A percentile compares a stretch with the other conserved stretches of the same genome.
phyloP scores from a whole-genome alignment of 352 stramenopile species.

The Phytophthora podocarpi region DNA sequence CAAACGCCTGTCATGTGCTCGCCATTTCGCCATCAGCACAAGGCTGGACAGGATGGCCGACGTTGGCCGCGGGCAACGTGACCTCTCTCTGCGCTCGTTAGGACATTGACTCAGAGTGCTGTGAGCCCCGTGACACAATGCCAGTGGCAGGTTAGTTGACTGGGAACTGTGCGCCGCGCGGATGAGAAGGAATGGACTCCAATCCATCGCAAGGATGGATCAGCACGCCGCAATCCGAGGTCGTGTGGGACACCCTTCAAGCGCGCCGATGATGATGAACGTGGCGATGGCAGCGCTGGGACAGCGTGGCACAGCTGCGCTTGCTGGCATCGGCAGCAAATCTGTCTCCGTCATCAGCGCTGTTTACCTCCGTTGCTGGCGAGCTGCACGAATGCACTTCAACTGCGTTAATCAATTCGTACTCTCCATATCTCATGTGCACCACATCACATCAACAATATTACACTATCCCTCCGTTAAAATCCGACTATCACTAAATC shows the following conservation, averaged over 20 bases:
- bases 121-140: too few species aligned
- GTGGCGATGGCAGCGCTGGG: background rate
- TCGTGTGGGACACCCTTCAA: slow-evolving; percentile 10
- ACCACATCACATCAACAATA: background rate
- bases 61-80: too few species aligned
- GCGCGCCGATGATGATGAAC: background rate
- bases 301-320: slow-evolving; percentile 11
- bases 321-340: slow-evolving; percentile 5
- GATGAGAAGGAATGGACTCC: slow-evolving; percentile 8
- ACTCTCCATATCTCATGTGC: too few species aligned
- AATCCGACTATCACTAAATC: background rate
- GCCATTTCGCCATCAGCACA: too few species aligned
- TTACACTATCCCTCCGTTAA: slow-evolving; percentile 3
- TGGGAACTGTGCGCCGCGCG: too few species aligned
- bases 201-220: slow-evolving; percentile 6
- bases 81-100: too few species aligned
- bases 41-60: too few species aligned
- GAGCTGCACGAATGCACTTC: slow-evolving; percentile 1
- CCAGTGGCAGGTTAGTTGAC: too few species aligned
- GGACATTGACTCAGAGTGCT: too few species aligned
- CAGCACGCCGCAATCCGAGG: background rate
- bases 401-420: background rate
- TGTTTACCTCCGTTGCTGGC: background rate
- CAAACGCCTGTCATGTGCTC: too few species aligned
- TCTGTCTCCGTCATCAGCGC: background rate